Evolutionary conservation across 441 rosid genomes (phyloP).

Genomic region (Raphanus hybrid): DNA sequence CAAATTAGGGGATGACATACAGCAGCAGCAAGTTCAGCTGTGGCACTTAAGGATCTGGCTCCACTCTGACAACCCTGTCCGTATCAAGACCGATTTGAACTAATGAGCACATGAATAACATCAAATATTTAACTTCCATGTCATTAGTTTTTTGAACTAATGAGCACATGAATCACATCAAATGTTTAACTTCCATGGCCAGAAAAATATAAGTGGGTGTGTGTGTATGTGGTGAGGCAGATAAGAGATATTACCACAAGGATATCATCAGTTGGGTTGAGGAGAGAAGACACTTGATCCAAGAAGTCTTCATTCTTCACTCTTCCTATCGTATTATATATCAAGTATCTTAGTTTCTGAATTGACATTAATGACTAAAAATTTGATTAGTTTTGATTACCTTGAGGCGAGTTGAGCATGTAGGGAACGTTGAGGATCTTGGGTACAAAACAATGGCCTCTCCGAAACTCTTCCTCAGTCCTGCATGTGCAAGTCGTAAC

Average conservation of each 20-base stretch:
- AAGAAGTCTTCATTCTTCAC: conserved; percentile 71
- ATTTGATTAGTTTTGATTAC: conserved; percentile 39
- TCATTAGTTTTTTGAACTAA: neutral
- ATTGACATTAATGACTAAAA: neutral
- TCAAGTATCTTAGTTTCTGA: neutral
- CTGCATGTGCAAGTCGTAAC: conserved; percentile 42
- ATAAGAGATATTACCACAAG: conserved; percentile 58
- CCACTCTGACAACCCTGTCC: conserved; percentile 86
- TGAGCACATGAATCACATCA: neutral
- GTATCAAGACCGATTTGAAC: neutral
- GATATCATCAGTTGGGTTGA: conserved; percentile 56
- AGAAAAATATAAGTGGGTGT: neutral
- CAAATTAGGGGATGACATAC: conserved; percentile 46
- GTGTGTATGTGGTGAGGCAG: neutral
- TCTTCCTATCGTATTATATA: conserved; percentile 52
- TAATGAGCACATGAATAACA: conserved; percentile 1
- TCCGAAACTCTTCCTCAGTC: conserved; percentile 74
- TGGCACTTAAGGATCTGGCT: conserved; percentile 71
- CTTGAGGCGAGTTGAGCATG: conserved; percentile 73
- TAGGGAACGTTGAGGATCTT: conserved; percentile 74
- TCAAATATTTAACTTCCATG: neutral
- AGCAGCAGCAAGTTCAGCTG: conserved; percentile 59
- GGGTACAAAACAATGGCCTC: conserved; percentile 61
- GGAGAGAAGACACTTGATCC: conserved; percentile 59
- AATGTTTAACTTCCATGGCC: neutral